A percentile compares a stretch with the other conserved stretches of the same genome.
These are phyloP conservation scores for Phialocephala subalpina DNA, from an alignment of 2,329 filamentous ascomycete genomes.

Conservation along the genomic window DNA sequence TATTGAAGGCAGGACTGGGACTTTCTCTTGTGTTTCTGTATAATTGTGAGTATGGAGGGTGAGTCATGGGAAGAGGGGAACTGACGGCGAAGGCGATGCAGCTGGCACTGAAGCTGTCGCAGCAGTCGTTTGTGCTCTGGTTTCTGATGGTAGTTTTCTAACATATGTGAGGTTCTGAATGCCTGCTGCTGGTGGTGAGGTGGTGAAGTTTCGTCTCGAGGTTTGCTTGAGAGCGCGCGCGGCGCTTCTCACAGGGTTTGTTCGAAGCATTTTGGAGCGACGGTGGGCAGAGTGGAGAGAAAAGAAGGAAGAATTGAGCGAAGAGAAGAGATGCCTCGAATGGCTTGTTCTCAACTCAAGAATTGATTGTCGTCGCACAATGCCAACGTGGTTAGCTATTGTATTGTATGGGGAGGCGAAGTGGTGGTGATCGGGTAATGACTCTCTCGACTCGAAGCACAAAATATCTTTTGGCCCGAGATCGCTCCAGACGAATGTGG, in stretches of 20 bases:
- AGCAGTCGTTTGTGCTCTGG: constrained; percentile 59
- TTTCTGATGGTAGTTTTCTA: constrained; percentile 50
- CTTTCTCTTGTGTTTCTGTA: constrained; percentile 62
- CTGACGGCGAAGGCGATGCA: constrained; percentile 43
- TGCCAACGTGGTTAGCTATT: constrained; percentile 3
- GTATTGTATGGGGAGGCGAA: not conserved
- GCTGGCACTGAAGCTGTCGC: constrained; percentile 51
- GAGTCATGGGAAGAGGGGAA: constrained; percentile 28
- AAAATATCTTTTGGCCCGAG: constrained; percentile 14
- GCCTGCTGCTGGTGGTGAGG: constrained; percentile 48
- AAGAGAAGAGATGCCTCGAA: constrained; percentile 19
- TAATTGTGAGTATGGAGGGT: constrained; percentile 41
- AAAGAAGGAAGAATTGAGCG: constrained; percentile 8
- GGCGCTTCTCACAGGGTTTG: constrained; percentile 56
- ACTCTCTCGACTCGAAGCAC: not conserved
- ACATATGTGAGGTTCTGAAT: constrained; percentile 27
- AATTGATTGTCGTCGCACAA: constrained; percentile 10
- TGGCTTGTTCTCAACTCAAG: constrained; percentile 16
- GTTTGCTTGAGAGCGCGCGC: constrained; percentile 51
- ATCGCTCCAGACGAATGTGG: constrained; percentile 23
- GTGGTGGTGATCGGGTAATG: constrained; percentile 11
- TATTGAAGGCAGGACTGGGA: constrained; percentile 70
- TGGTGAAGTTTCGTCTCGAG: constrained; percentile 48
- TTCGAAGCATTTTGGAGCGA: constrained; percentile 53
- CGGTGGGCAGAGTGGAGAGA: constrained; percentile 19